Base-by-base conservation (phyloP, 345 rosid genomes). In the Lumnitzera racemosa region DNA sequence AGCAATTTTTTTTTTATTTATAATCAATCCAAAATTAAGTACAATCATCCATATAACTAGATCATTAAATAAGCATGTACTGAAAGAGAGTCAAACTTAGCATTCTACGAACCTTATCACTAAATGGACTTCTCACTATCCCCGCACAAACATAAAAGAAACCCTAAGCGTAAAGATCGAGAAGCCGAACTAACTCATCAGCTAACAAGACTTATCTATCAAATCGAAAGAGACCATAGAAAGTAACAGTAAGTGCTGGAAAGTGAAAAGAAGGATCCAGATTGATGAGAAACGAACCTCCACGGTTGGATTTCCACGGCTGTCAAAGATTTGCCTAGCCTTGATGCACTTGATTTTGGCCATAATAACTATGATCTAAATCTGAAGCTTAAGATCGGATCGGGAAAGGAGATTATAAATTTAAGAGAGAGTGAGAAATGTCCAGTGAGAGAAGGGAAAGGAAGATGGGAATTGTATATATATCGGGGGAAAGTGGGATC, bases 271-370 rank as follows among this genome's bases (percentile, higher is more conserved):
- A 55, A 48, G 49, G 50, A n/a, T 15, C 55, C 50, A 55, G 46
- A 66, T 61, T 68, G 61, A 47, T 14, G 53, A 23, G 56, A 46
- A 56, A 53, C 46, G 51, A 46, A 91, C 96, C 90, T 91, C 98
- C 15, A 91, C 98, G 53, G 98, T 91, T 25, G 98, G 98, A 47
- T 91, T 91, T 23, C 98, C 96, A 75, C 98, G 96, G 86, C 98
- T 91, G 77, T 91, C 96, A 72, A 86, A 91, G 75, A 91, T 91
- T 83, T 91, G 98, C 64, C 98, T 77, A 31, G 96, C 98, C 56
- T 84, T 84, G 64, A 91, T 78, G 64, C 20, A 61, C 67, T 70
- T 66, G 67, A 91, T 91, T 12, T 86, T 79, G 3, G 86, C 85
- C 92, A 86, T 86, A 11, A 58, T 9, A 9, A 36, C 43, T 36